A percentile compares a stretch with the other conserved stretches of the same genome.
Conservation (phyloP, 495 filamentous ascomycete genomes). For the Penicillium dipodomyicola region DNA sequence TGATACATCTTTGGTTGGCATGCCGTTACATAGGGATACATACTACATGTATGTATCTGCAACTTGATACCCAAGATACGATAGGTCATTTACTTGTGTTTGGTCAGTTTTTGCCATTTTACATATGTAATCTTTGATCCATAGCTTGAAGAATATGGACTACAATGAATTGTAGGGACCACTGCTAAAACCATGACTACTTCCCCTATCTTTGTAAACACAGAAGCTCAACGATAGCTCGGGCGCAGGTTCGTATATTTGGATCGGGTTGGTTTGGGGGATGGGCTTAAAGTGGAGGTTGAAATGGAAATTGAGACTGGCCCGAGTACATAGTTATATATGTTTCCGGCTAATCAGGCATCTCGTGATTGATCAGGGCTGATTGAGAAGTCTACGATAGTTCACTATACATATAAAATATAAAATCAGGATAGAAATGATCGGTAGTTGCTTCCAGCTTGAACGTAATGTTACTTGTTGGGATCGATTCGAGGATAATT, state of each 20-base stretch:
- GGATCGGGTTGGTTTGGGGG: neutral
- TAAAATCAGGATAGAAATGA: neutral
- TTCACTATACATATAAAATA: neutral
- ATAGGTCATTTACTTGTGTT: neutral
- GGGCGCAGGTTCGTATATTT: neutral
- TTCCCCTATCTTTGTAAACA: neutral
- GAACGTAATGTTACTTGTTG: too few relatives aligned
- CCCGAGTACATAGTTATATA: neutral
- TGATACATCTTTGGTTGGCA: neutral
- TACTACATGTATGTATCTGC: constrained; percentile 7
- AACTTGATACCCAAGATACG: constrained; percentile 8
- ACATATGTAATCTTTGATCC: neutral
- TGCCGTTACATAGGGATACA: neutral
- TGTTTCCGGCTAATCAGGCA: neutral
- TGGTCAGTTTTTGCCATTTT: neutral
- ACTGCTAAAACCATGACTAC: too few relatives aligned
- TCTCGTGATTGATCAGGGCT: neutral
- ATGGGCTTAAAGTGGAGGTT: neutral
- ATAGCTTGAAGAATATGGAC: neutral
- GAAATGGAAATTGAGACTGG: neutral
- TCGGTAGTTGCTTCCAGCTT: neutral
- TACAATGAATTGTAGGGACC: neutral
- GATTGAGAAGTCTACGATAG: neutral
- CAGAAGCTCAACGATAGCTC: neutral
- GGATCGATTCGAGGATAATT: neutral